Evolutionary conservation across 2,329 filamentous ascomycete species (phyloP), one percentile per base, ranked within the genome.

Genomic region (Thyridium curvatum): DNA sequence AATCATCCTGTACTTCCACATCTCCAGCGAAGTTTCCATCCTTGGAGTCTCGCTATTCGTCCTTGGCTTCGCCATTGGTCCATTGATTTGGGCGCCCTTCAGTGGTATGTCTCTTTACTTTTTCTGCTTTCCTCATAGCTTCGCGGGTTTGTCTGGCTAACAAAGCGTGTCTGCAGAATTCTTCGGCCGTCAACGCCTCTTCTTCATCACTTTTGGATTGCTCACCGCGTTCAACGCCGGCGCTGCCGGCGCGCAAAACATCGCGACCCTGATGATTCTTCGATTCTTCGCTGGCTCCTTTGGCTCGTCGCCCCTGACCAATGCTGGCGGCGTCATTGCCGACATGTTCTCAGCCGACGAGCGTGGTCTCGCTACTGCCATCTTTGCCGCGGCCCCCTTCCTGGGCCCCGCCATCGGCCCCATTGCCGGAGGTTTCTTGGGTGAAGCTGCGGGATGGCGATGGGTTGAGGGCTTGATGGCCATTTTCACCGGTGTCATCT

Each of bases 401-500:
- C 64, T 86, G 40, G 82, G 82, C 1, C 79, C 82, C 0, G 73
- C 65, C 61, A 39, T 75, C 64, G 53, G 82, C 1, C 84, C 84
- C 2, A 78, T 86, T 34, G 72, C 74, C 7, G 79, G 79, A 45
- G 81, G 81, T 3, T 87, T 86, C 55, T 61, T 85, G 2, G 77
- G 78, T 9, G 69, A 79, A 54, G 66, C 70, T 3, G 71, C 69
- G 12, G 81, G 80, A 13, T 86, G 83, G 84, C 66, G 79, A 50
- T 86, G 82, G 83, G 74, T 86, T 16, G 71, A 80, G 59, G 80
- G 79, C 3, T 60, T 85, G 8, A 71, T 83, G 60, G 72, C 76
- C 35, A 73, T 75, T 43, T 81, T 85, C 54, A 79, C 76, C 3
- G 78, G 77, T 9, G 59, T 69, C 10, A 67, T 83, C 36, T 80